Evolutionary conservation across 1,139 yeast genomes (phyloP).

Genomic region (Protomyces gravidus): DNA sequence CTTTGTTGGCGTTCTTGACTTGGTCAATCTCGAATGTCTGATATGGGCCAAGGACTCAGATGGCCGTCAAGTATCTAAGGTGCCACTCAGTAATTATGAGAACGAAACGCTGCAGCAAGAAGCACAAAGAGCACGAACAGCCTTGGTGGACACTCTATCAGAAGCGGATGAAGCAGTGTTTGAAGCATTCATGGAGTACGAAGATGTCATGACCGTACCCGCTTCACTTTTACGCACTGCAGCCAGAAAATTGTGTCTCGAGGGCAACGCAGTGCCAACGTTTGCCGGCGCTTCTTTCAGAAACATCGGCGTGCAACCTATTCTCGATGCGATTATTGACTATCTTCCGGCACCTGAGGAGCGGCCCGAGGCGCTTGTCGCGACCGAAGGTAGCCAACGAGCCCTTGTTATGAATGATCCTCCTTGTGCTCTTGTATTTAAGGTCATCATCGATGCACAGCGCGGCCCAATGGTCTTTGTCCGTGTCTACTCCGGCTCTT

Average conservation of each 20-base stretch:
- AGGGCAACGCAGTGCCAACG: slow-evolving; percentile 64
- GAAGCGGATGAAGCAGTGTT: slow-evolving; percentile 74
- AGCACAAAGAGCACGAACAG: slow-evolving; percentile 58
- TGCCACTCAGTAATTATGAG: slow-evolving; percentile 42
- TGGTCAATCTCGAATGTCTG: slow-evolving; percentile 61
- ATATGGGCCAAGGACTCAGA: slow-evolving; percentile 65
- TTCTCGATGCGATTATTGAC: slow-evolving; percentile 72
- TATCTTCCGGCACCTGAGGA: slow-evolving; percentile 82
- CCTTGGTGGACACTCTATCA: slow-evolving; percentile 76
- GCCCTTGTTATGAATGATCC: slow-evolving; percentile 1
- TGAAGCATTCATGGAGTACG: slow-evolving; percentile 61
- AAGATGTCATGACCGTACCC: slow-evolving; percentile 47
- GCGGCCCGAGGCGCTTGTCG: slow-evolving; percentile 44
- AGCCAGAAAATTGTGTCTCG: slow-evolving; percentile 59
- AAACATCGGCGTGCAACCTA: slow-evolving; percentile 91
- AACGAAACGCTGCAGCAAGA: slow-evolving; percentile 46
- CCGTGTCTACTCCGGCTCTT: slow-evolving; percentile 77
- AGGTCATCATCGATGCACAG: slow-evolving; percentile 74
- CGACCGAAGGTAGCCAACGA: slow-evolving; percentile 6
- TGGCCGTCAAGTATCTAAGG: slow-evolving; percentile 47
- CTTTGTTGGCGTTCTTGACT: slow-evolving; percentile 80
- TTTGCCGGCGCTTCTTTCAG: slow-evolving; percentile 89
- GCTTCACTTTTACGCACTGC: slow-evolving; percentile 51
- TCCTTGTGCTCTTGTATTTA: slow-evolving; percentile 80
- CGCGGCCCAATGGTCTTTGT: slow-evolving; percentile 82